Conservation (phyloP, 2,329 filamentous ascomycete genomes). For the Pseudogymnoascus sp. region DNA sequence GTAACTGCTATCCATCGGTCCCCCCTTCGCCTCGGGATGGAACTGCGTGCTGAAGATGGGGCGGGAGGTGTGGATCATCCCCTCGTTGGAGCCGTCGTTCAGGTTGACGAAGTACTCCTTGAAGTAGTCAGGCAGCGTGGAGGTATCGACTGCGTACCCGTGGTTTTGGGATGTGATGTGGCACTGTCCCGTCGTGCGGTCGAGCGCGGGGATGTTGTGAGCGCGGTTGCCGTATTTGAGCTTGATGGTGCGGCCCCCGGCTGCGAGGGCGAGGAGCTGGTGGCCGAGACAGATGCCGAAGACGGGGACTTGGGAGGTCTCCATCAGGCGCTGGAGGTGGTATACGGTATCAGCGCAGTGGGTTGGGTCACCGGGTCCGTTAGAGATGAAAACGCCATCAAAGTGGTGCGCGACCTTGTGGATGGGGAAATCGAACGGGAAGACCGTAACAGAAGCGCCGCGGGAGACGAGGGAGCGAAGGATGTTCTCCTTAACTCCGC, state of each 20-base stretch:
- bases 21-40: constrained; percentile 96
- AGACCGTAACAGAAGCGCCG: constrained; percentile 84
- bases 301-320: constrained; percentile 76
- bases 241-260: constrained; percentile 86
- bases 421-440: constrained; percentile 95
- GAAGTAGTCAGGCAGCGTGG: constrained; percentile 76
- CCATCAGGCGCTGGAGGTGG: constrained; percentile 73
- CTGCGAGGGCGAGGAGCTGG: constrained; percentile 84
- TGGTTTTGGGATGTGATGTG: constrained; percentile 99
- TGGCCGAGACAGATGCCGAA: constrained; percentile 97
- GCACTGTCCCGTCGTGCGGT: constrained; percentile 92
- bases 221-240: constrained; percentile 99
- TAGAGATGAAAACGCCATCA: constrained; percentile 97
- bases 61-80: constrained; percentile 89
- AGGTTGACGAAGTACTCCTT: constrained; percentile 98
- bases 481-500: constrained; percentile 99
- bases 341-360: constrained; percentile 61
- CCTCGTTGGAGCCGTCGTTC: constrained; percentile 96
- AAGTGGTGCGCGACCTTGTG: constrained; percentile 98
- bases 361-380: constrained; percentile 90
- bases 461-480: constrained; percentile 87
- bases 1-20: constrained; percentile 90
- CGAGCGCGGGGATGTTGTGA: constrained; percentile 94
- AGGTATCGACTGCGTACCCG: constrained; percentile 87
- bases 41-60: constrained; percentile 99